Base-by-base conservation (phyloP, 495 filamentous ascomycete genomes). In the Penicillium tannophilum region DNA sequence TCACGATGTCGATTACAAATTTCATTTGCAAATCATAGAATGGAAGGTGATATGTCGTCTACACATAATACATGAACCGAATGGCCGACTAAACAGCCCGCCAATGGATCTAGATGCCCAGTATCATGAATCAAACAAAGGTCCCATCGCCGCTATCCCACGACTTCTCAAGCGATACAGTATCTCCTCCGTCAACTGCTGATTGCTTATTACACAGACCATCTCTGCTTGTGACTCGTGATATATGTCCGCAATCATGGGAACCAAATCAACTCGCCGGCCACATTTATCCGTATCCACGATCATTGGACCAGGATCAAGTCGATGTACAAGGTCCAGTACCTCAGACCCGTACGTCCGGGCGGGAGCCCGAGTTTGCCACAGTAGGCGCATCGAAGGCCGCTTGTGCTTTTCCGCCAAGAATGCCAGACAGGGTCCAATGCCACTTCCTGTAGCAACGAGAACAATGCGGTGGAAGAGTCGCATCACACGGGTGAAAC, bases 361-460 rank as follows among this genome's bases (percentile, higher is more conserved):
- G 2, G 12, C 0, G 33, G 33, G 33, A 3, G 33, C 33, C 9
- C 33, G 33, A 11, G 33, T 12, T 14, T 36, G 33, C 33, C 33
- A 36, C 9, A 36, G 33, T 3, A 36, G 33, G 9, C 33, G 9
- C 33, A 36, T 11, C 6, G 33, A 6, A 36, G 33, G 33, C 9
- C 33, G 1, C 12, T 14, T 36, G 33, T 36, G 33, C 12, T 36
- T 36, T 36, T 36, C 33, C 12, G 6, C 33, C 33, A 36, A 36
- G 9, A 36, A 36, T 36, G 33, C 9, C 10, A 36, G 33, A 36
- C 33, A 36, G 8, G 33, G 33, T 3, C 33, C 33, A 14, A 36
- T 91, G 24, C 89, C 89, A n/a, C 86, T 89, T 24, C 89, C 89
- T 0, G 89, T 92, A 4, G 86, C 83, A 12, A 92, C 84, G 48